Evolutionary conservation across 257 asterid species (phyloP).

Genomic region (Fraxinus anomala): DNA sequence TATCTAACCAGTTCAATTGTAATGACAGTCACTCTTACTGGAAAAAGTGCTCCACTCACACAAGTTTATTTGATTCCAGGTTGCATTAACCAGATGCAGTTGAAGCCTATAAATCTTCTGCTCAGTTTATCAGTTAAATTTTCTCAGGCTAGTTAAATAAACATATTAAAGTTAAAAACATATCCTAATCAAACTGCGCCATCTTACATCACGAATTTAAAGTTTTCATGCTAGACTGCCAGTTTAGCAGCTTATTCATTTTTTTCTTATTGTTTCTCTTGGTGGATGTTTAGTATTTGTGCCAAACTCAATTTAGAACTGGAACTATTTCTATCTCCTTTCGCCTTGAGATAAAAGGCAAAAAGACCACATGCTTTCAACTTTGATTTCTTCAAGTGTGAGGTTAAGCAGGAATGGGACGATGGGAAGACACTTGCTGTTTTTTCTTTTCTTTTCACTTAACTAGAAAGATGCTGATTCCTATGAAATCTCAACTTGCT

Average conservation of each 20-base stretch:
- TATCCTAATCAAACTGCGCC: neutral
- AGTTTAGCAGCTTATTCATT: no score
- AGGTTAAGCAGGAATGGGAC: neutral
- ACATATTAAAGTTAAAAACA: neutral
- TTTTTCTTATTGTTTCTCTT: no score
- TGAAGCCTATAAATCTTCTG: neutral
- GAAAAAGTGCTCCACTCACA: neutral
- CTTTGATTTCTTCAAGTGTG: neutral
- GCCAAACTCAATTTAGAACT: no score
- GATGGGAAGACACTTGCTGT: neutral
- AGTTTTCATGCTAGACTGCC: no score
- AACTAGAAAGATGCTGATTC: neutral
- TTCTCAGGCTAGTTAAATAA: neutral
- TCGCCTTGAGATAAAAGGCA: neutral
- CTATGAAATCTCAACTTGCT: neutral
- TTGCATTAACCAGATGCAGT: neutral
- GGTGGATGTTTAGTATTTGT: no score
- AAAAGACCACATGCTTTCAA: neutral
- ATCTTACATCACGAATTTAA: neutral
- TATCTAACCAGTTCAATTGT: slow-evolving; percentile 12
- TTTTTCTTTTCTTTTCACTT: neutral
- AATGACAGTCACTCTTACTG: neutral
- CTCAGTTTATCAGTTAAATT: neutral
- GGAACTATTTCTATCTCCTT: neutral
- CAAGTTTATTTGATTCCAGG: slow-evolving; percentile 7